Conservation (phyloP, 2,329 filamentous ascomycete genomes). For the Pseudogymnoascus sp. region DNA sequence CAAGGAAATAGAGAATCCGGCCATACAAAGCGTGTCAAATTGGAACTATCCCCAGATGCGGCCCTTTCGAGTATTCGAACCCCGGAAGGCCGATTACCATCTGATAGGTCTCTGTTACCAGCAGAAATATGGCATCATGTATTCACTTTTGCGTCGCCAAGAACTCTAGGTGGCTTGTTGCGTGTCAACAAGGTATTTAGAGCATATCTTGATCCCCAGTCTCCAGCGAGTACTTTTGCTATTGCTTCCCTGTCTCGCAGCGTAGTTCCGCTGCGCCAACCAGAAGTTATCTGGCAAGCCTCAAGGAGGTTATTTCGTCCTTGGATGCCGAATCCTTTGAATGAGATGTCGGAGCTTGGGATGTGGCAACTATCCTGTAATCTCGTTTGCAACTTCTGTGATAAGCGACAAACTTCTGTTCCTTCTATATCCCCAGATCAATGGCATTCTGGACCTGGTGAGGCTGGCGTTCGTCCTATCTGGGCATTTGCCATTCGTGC, state of each 20-base stretch:
- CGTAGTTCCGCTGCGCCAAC: slow-evolving; percentile 37
- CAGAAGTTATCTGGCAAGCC: slow-evolving; percentile 63
- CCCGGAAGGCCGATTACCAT: slow-evolving; percentile 17
- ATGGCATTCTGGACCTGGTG: slow-evolving; percentile 56
- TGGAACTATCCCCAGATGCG: slow-evolving; percentile 16
- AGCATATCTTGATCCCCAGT: slow-evolving; percentile 46
- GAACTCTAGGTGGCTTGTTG: slow-evolving; percentile 57
- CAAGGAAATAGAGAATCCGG: slow-evolving; percentile 18
- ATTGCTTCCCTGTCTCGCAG: slow-evolving; percentile 32
- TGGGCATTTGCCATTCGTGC: slow-evolving; percentile 65
- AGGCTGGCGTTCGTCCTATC: slow-evolving; percentile 52
- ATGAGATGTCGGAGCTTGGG: slow-evolving; percentile 58
- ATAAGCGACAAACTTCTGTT: slow-evolving; percentile 31
- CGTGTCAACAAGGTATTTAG: slow-evolving; percentile 62
- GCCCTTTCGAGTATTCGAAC: slow-evolving; percentile 15
- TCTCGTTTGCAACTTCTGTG: slow-evolving; percentile 61
- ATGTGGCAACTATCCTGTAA: slow-evolving; percentile 69
- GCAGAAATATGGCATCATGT: slow-evolving; percentile 63
- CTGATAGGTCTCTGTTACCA: slow-evolving; percentile 38
- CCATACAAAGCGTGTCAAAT: slow-evolving; percentile 24
- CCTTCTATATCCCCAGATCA: slow-evolving; percentile 31
- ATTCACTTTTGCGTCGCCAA: slow-evolving; percentile 59
- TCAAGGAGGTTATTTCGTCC: slow-evolving; percentile 60
- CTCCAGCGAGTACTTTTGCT: slow-evolving; percentile 25
- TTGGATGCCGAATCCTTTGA: slow-evolving; percentile 62